These are phyloP conservation scores for Penicillium brevicompactum DNA, from an alignment of 2,329 filamentous ascomycete genomes.

Conservation along the genomic window DNA sequence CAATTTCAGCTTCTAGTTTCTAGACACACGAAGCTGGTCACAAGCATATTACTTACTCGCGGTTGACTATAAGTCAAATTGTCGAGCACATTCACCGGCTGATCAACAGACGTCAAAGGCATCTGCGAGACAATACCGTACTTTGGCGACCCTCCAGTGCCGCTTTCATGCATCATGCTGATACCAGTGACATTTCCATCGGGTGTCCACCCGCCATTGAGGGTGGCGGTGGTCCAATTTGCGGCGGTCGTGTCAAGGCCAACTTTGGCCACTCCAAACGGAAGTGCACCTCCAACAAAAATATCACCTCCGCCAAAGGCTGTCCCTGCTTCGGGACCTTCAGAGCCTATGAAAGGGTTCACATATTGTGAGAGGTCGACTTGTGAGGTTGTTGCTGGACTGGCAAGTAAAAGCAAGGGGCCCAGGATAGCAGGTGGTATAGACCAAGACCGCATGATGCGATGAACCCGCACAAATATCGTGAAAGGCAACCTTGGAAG, in stretches of 20 bases:
- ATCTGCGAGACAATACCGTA: conserved; percentile 42
- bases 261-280: conserved; percentile 49
- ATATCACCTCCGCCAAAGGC: conserved; percentile 46
- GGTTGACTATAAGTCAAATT: conserved; percentile 55
- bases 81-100: conserved; percentile 42
- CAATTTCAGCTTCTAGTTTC: too few species aligned
- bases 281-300: conserved; percentile 47
- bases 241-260: conserved; percentile 43
- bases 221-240: conserved; percentile 37
- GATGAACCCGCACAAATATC: neutral
- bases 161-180: conserved; percentile 52
- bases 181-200: conserved; percentile 56
- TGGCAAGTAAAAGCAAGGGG: neutral
- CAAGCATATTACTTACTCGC: conserved; percentile 50
- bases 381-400: conserved; percentile 1
- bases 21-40: too few species aligned
- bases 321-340: conserved; percentile 46
- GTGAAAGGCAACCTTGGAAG: too few species aligned
- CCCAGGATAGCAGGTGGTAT: neutral
- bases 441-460: neutral
- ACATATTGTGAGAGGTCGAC: conserved; percentile 42
- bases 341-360: conserved; percentile 51
- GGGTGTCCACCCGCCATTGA: conserved; percentile 49
- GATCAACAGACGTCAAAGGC: conserved; percentile 39
- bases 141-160: conserved; percentile 48